phyloP scores from a whole-genome alignment of 805 yeast species.

The Zygosaccharomyces bailii region DNA sequence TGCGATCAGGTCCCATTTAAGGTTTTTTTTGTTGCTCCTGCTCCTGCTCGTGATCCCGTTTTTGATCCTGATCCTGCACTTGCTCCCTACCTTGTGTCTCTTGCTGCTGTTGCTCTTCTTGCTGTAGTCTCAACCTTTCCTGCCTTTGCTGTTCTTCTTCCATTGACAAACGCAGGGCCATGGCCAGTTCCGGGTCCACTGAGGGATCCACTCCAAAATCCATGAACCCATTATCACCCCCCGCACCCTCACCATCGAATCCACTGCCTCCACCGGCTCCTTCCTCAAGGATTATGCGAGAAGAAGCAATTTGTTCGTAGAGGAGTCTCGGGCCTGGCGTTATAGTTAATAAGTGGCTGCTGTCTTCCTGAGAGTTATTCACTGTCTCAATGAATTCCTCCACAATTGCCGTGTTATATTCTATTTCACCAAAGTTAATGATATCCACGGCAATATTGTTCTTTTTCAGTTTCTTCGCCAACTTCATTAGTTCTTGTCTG shows the following conservation, averaged over 20 bases:
- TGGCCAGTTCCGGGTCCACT: slow-evolving; percentile 94
- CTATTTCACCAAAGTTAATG: slow-evolving; percentile 88
- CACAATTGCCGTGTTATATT: slow-evolving; percentile 67
- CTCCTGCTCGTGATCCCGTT: slow-evolving; percentile 4
- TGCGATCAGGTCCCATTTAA: not conserved
- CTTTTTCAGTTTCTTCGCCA: slow-evolving; percentile 91
- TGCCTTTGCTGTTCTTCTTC: slow-evolving; percentile 95
- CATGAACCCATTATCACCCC: slow-evolving; percentile 49
- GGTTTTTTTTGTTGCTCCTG: slow-evolving; percentile 3
- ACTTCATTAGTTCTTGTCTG: slow-evolving; percentile 68
- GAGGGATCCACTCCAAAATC: slow-evolving; percentile 79
- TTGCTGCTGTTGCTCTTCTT: slow-evolving; percentile 13
- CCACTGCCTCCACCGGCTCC: slow-evolving; percentile 44
- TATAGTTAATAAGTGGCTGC: slow-evolving; percentile 77
- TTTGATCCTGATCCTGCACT: slow-evolving; percentile 2
- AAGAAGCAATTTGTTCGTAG: slow-evolving; percentile 74
- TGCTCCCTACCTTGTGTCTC: slow-evolving; percentile 7
- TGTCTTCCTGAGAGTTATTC: slow-evolving; percentile 58
- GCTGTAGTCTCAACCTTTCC: slow-evolving; percentile 56
- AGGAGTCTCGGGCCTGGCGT: slow-evolving; percentile 85
- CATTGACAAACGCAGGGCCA: slow-evolving; percentile 88
- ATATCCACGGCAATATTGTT: slow-evolving; percentile 87
- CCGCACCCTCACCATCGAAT: slow-evolving; percentile 43
- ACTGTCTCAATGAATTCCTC: slow-evolving; percentile 74
- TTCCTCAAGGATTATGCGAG: slow-evolving; percentile 73